Evolutionary conservation across 2,329 filamentous ascomycete genomes (phyloP).

Genomic region (Penicillium psychrosexuale): DNA sequence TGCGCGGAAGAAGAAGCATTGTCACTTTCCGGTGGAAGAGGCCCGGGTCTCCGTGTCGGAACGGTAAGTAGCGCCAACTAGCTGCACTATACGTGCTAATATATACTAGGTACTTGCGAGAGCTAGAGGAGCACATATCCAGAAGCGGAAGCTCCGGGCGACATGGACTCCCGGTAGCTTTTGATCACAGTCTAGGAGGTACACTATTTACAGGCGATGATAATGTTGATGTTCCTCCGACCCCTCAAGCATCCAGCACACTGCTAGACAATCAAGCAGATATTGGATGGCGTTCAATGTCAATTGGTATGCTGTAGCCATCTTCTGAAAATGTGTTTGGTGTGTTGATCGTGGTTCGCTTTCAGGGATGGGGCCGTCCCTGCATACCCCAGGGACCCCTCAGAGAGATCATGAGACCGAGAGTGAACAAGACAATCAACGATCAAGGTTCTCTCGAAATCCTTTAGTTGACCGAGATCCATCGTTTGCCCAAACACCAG

Average conservation of each 20-base stretch:
- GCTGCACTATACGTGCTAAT: neutral
- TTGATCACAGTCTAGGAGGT: neutral
- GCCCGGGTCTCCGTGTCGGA: constrained; percentile 25
- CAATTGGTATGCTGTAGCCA: neutral
- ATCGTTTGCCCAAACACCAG: constrained; percentile 30
- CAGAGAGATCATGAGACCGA: constrained; percentile 3
- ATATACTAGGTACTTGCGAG: constrained; percentile 16
- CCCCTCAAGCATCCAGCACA: neutral
- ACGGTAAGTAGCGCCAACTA: constrained; percentile 10
- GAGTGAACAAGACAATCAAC: constrained; percentile 12
- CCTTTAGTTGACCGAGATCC: constrained; percentile 34
- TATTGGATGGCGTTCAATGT: neutral
- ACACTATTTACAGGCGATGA: neutral
- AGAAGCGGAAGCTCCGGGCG: neutral
- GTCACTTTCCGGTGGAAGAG: constrained; percentile 24
- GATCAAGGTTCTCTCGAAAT: constrained; percentile 24
- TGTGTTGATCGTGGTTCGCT: neutral
- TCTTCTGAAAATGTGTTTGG: neutral
- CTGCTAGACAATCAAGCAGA: neutral
- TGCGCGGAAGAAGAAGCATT: constrained; percentile 21
- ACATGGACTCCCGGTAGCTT: neutral
- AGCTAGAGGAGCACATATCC: constrained; percentile 18
- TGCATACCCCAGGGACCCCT: constrained; percentile 1
- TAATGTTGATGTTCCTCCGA: neutral
- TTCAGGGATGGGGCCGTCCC: constrained; percentile 1